These are phyloP conservation scores for Picea abies DNA, from an alignment of 83 land plant genomes.

Conservation along the genomic window DNA sequence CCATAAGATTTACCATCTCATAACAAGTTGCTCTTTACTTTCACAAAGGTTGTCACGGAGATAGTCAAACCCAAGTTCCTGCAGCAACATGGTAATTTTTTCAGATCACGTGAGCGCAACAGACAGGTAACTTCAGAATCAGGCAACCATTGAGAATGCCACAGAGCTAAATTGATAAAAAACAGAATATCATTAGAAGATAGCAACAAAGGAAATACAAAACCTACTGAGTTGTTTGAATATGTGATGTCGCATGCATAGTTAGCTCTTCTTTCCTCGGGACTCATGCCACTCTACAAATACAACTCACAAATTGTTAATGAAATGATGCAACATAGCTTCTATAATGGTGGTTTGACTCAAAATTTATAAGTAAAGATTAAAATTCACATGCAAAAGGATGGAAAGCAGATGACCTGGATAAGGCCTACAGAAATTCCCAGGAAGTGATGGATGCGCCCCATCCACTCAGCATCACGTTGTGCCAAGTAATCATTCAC, in stretches of 20 bases:
- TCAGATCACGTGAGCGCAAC: neutral
- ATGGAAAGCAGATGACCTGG: constrained; percentile 48
- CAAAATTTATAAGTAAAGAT: neutral
- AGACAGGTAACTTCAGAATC: neutral
- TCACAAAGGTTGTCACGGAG: constrained; percentile 89
- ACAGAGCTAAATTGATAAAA: neutral
- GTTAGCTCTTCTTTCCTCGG: constrained; percentile 72
- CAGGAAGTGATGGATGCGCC: constrained; percentile 91
- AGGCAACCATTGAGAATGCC: neutral
- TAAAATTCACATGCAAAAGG: neutral
- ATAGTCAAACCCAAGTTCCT: constrained; percentile 99
- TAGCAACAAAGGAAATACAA: neutral
- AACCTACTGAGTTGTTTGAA: constrained; percentile 91
- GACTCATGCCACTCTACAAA: constrained; percentile 71
- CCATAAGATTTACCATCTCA: constrained; percentile 81
- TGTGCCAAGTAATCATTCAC: constrained; percentile 99
- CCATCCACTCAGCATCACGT: constrained; percentile 99
- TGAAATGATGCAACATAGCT: neutral
- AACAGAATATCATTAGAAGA: neutral
- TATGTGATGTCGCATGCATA: constrained; percentile 98
- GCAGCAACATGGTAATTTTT: neutral
- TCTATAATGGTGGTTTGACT: neutral
- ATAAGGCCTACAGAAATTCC: constrained; percentile 99
- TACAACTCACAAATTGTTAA: neutral
- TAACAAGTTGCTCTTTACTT: constrained; percentile 81